Evolutionary conservation across 768 basidiomycete genomes (phyloP).

Genomic region (Suillus lakei): DNA sequence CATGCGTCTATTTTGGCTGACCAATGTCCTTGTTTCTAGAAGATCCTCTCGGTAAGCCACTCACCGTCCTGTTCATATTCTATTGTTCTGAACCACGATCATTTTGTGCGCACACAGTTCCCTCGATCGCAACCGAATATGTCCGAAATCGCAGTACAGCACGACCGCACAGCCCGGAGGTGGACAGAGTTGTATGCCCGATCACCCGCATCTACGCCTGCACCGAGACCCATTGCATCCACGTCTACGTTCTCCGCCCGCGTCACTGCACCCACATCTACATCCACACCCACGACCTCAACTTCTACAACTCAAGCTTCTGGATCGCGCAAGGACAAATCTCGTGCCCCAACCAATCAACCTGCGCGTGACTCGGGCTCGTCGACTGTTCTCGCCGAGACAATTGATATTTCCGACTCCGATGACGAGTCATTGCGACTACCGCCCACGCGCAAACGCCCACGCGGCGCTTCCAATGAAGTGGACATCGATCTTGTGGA

Average conservation of each 20-base stretch:
- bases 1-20: constrained; percentile 4
- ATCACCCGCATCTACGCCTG: constrained; percentile 42
- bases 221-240: not conserved
- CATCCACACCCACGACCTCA: not conserved
- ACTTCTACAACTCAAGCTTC: not conserved
- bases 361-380: constrained; percentile 17
- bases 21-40: constrained; percentile 41
- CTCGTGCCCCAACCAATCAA: constrained; percentile 22
- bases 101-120: constrained; percentile 51
- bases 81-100: not conserved
- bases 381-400: constrained; percentile 14
- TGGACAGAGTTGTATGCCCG: constrained; percentile 78
- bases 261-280: not conserved
- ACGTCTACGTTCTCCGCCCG: not conserved
- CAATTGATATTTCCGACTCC: constrained; percentile 38
- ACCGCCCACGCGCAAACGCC: constrained; percentile 35
- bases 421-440: constrained; percentile 28
- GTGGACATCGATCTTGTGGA: constrained; percentile 37
- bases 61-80: not conserved
- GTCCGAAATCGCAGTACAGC: constrained; percentile 64
- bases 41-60: constrained; percentile 68
- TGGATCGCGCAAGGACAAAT: constrained; percentile 41
- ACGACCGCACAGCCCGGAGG: constrained; percentile 77
- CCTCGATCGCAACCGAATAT: constrained; percentile 74
- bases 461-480: constrained; percentile 26